Conservation (phyloP, 495 filamentous ascomycete species). For the Tuber microsphaerosporum region DNA sequence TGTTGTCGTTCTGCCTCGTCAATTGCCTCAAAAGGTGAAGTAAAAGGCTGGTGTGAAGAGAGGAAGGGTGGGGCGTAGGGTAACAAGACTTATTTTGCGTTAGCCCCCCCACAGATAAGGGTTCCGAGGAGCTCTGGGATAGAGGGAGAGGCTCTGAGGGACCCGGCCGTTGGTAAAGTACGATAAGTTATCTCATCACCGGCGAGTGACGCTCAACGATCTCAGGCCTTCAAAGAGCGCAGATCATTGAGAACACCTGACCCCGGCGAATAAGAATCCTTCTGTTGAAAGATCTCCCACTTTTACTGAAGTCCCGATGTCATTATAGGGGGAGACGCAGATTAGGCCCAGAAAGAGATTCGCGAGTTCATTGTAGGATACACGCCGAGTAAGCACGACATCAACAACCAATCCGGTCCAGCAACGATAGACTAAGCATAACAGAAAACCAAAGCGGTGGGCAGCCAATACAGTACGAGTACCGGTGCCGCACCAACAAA, state of each 20-base stretch:
- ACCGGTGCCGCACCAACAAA: neutral
- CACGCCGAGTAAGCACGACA: neutral
- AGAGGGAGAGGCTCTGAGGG: neutral
- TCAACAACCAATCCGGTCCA: neutral
- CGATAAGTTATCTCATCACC: neutral
- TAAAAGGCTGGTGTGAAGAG: neutral
- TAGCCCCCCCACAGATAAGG: neutral
- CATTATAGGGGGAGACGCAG: neutral
- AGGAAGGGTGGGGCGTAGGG: neutral
- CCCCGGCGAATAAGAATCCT: neutral
- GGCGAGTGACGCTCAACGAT: neutral
- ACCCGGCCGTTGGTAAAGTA: neutral
- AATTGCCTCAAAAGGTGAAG: neutral
- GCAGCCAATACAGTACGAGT: neutral
- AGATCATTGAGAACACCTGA: neutral
- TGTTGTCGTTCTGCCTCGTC: slow-evolving; percentile 2
- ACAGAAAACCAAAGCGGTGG: neutral
- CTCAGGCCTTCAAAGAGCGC: neutral
- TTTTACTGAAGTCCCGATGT: neutral
- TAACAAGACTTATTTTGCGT: neutral
- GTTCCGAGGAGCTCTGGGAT: neutral
- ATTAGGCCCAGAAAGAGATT: neutral
- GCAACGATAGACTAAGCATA: neutral
- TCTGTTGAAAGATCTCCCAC: neutral
- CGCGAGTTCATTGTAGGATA: neutral